Conservation (phyloP, 768 basidiomycete species). For the Gautieria morchelliformis region DNA sequence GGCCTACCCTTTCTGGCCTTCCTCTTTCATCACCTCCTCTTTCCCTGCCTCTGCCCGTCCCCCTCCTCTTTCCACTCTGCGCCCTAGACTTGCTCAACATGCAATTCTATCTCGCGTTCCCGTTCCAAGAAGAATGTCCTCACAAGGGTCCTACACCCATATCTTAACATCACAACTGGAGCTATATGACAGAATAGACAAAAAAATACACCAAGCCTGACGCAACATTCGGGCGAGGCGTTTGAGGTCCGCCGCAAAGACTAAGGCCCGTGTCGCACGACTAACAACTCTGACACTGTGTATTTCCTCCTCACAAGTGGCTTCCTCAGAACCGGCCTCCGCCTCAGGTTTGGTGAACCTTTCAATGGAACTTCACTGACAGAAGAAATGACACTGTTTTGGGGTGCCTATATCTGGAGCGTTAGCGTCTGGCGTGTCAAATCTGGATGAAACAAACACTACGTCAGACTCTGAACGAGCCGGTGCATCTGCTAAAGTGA, state of each 20-base stretch:
- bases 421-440: background rate
- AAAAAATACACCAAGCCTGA: no score
- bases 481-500: background rate
- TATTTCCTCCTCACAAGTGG: background rate
- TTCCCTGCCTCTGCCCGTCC: no score
- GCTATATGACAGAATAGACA: no score
- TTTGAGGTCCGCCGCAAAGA: background rate
- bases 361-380: background rate
- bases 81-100: background rate
- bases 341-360: conserved; percentile 1
- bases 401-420: background rate
- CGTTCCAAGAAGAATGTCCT: background rate
- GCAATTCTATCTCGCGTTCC: background rate
- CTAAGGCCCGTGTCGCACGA: background rate
- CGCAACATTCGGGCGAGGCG: background rate
- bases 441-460: no score
- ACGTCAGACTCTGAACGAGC: background rate
- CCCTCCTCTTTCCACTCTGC: no score
- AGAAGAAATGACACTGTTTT: background rate
- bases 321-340: background rate
- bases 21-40: no score
- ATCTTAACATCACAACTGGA: conserved; percentile 63
- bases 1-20: no score
- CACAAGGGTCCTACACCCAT: conserved; percentile 40
- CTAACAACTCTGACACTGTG: no score